Conservation (phyloP, 2,329 filamentous ascomycete genomes). For the Talaromyces sp. region DNA sequence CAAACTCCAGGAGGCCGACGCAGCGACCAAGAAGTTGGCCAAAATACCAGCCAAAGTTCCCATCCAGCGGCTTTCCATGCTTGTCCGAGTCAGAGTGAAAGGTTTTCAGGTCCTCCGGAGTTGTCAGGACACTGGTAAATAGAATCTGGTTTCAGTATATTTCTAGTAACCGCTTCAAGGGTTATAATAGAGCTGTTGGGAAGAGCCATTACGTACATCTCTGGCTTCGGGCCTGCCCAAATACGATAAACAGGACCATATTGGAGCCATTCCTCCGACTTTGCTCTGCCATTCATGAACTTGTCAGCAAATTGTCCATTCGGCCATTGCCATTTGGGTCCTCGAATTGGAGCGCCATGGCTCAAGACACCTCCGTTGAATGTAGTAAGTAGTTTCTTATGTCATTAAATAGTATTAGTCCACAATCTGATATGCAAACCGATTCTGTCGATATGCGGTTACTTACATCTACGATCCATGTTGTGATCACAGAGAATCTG, state of each 20-base stretch:
- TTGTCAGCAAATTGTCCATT: slow-evolving; percentile 44
- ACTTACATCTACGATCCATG: slow-evolving; percentile 5
- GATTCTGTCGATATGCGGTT: too few relatives aligned
- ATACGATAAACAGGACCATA: slow-evolving; percentile 40
- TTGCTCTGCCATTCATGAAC: slow-evolving; percentile 37
- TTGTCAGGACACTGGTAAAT: not conserved
- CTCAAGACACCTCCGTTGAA: not conserved
- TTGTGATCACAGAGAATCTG: not conserved
- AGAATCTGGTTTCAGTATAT: too few relatives aligned
- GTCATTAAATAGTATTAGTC: too few relatives aligned
- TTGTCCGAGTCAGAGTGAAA: slow-evolving; percentile 2
- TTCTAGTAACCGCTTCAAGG: too few relatives aligned
- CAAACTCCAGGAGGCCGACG: not conserved
- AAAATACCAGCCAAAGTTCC: not conserved
- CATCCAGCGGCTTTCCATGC: not conserved
- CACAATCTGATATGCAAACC: too few relatives aligned
- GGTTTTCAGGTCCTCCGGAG: not conserved
- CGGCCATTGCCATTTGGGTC: slow-evolving; percentile 25
- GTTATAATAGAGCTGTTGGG: slow-evolving; percentile 10
- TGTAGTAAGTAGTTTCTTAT: too few relatives aligned
- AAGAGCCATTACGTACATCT: slow-evolving; percentile 34
- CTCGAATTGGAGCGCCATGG: not conserved
- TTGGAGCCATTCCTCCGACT: slow-evolving; percentile 30
- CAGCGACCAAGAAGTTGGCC: not conserved
- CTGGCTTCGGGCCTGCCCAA: slow-evolving; percentile 37